These are phyloP conservation scores for Gossypium lobatum DNA, from an alignment of 441 rosid species.

Conservation along the genomic window DNA sequence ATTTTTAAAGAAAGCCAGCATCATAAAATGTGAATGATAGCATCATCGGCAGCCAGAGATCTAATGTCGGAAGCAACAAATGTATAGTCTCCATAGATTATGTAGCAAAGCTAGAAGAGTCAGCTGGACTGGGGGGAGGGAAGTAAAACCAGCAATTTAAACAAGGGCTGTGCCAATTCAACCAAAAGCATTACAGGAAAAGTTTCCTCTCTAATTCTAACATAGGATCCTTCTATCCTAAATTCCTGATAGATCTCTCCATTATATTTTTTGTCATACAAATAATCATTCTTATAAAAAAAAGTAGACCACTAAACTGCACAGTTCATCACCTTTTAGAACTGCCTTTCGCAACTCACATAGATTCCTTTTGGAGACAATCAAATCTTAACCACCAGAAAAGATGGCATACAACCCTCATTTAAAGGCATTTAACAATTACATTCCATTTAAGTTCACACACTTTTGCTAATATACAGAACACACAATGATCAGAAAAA, in stretches of 20 bases:
- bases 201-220: not conserved
- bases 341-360: conserved; percentile 1
- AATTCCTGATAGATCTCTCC: not conserved
- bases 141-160: not conserved
- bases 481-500: not conserved
- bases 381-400: not conserved
- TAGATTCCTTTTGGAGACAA: not conserved
- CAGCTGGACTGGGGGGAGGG: not conserved
- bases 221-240: not conserved
- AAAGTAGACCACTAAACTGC: not conserved
- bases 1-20: conserved; percentile 8
- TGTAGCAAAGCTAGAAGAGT: conserved; percentile 6
- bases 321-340: conserved; percentile 2
- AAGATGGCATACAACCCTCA: not conserved
- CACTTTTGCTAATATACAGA: not conserved
- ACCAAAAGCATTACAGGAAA: not conserved
- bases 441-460: not conserved
- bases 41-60: not conserved
- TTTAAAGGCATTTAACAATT: not conserved
- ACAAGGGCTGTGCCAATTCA: not conserved
- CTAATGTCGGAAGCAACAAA: not conserved
- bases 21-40: not conserved
- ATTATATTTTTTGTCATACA: not conserved
- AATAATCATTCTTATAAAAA: not conserved
- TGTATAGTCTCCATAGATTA: not conserved